Conservation (phyloP, 2,329 filamentous ascomycete genomes). For the Neocucurbitaria cava region DNA sequence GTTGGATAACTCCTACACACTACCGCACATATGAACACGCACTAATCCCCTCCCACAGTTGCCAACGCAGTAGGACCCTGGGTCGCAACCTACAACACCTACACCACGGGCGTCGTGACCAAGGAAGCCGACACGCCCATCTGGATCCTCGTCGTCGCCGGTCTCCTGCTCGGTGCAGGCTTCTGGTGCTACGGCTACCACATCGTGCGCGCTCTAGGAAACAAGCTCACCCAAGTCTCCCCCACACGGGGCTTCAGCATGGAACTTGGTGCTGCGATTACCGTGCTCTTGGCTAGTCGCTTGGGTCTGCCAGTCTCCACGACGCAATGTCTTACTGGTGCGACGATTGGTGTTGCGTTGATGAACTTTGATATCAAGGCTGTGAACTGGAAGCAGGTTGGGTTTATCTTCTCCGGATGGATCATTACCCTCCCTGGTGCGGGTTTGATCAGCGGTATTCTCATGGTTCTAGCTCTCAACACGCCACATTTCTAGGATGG, state of each 20-base stretch:
- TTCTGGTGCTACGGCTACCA: slow-evolving; percentile 69
- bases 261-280: slow-evolving; percentile 59
- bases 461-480: slow-evolving; percentile 53
- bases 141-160: slow-evolving; percentile 66
- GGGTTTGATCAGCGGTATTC: slow-evolving; percentile 48
- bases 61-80: slow-evolving; percentile 63
- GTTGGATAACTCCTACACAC: no score
- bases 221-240: slow-evolving; percentile 67
- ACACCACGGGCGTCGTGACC: slow-evolving; percentile 57
- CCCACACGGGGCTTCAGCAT: slow-evolving; percentile 59
- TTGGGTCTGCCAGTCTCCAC: slow-evolving; percentile 69
- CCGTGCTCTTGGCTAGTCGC: slow-evolving; percentile 68
- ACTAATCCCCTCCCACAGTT: slow-evolving; percentile 33
- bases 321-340: slow-evolving; percentile 60
- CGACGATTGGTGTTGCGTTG: slow-evolving; percentile 33
- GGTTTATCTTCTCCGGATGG: slow-evolving; percentile 52
- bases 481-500: slow-evolving; percentile 45
- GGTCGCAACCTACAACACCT: slow-evolving; percentile 68
- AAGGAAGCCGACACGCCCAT: slow-evolving; percentile 60
- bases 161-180: slow-evolving; percentile 61
- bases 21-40: no score
- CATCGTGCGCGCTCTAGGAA: slow-evolving; percentile 69
- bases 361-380: slow-evolving; percentile 45
- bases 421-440: slow-evolving; percentile 52
- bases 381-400: slow-evolving; percentile 53